Percentiles rank a stretch among this genome's conserved stretches.
Evolutionary conservation across 2,329 filamentous ascomycete genomes (phyloP).

Genomic region (Xylariaceae sp.): DNA sequence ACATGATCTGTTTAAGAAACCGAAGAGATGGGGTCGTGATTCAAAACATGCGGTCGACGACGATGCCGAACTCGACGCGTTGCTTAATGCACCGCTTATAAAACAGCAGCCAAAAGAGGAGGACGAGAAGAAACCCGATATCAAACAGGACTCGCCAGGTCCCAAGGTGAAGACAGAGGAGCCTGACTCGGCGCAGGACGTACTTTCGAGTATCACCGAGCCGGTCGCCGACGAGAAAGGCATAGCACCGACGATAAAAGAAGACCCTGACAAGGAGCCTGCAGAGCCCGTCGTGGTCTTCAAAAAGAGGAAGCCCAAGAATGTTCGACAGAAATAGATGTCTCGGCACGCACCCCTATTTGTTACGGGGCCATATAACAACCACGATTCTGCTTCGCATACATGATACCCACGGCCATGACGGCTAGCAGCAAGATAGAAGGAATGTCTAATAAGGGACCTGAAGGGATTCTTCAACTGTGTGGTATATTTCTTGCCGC

Average conservation of each 20-base stretch:
- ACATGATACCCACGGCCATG: background rate
- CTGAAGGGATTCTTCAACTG: too few relatives aligned
- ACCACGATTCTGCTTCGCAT: background rate
- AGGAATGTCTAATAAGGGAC: too few relatives aligned
- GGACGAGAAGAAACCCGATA: background rate
- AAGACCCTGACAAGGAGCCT: constrained; percentile 27
- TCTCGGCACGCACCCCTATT: background rate
- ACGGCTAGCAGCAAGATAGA: too few relatives aligned
- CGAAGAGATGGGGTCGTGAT: constrained; percentile 49
- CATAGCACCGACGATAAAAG: constrained; percentile 23
- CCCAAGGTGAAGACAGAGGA: constrained; percentile 41
- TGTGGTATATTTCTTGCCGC: too few relatives aligned
- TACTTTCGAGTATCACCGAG: constrained; percentile 2
- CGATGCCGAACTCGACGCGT: constrained; percentile 56
- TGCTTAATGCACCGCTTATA: constrained; percentile 42
- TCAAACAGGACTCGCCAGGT: constrained; percentile 25
- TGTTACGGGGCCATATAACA: background rate
- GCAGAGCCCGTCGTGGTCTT: constrained; percentile 56
- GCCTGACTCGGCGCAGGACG: constrained; percentile 22
- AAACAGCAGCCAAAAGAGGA: constrained; percentile 29
- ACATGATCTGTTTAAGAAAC: constrained; percentile 56
- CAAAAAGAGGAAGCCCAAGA: constrained; percentile 72
- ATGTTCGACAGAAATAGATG: constrained; percentile 54
- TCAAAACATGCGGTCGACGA: constrained; percentile 46
- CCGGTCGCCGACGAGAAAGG: constrained; percentile 3